Conservation (phyloP, 192 early-diverging fungal species). For the Podila minutissima region DNA sequence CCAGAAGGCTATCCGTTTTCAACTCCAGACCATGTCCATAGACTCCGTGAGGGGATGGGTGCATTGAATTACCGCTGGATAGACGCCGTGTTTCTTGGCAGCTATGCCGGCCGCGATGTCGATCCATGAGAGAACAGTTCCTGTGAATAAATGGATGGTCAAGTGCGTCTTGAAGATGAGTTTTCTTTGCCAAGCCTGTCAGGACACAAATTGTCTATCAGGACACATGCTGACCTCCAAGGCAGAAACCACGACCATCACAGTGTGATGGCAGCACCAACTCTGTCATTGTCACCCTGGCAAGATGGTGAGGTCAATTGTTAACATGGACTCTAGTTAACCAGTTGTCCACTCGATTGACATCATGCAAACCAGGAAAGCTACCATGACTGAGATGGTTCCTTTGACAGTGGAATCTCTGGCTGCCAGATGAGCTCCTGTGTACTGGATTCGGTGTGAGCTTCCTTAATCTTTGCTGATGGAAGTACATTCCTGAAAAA, state of each 20-base stretch:
- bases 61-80: slow-evolving; percentile 56
- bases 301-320: neutral
- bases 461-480: neutral
- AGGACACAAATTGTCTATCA: neutral
- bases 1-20: no score
- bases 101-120: slow-evolving; percentile 73
- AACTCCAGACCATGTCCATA: no score
- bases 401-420: slow-evolving; percentile 45
- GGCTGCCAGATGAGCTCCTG: slow-evolving; percentile 25
- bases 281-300: slow-evolving; percentile 68
- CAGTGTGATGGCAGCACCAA: slow-evolving; percentile 58
- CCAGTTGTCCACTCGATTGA: neutral
- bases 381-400: slow-evolving; percentile 46
- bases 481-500: neutral
- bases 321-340: neutral
- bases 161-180: neutral
- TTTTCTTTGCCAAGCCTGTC: neutral
- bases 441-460: neutral
- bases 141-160: neutral
- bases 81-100: slow-evolving; percentile 67
- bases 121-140: slow-evolving; percentile 71
- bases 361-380: neutral
- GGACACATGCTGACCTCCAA: slow-evolving; percentile 47
- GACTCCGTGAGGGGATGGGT: no score
- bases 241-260: slow-evolving; percentile 62